Conservation (phyloP, 306 rosid species). For the Quercus mongolica region DNA sequence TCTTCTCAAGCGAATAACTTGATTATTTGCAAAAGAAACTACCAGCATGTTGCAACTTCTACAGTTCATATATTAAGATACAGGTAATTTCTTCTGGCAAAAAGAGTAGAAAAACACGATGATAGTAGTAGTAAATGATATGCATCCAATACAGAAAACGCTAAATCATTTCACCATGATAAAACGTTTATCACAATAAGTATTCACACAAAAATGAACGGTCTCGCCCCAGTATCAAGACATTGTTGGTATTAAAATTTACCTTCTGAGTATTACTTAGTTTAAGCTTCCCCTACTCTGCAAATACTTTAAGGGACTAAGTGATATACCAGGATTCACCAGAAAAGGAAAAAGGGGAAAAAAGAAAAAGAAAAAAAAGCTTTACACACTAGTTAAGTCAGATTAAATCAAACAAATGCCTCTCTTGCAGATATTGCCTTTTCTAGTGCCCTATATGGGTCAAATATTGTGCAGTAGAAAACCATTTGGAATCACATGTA, state of each 20-base stretch:
- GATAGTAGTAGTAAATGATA: not conserved
- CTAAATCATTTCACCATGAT: not conserved
- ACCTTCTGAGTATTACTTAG: constrained; percentile 12
- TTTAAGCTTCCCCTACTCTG: constrained; percentile 36
- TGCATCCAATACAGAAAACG: not conserved
- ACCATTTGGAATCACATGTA: not conserved
- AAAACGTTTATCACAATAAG: not conserved
- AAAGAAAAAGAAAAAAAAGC: not conserved
- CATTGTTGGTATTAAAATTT: constrained; percentile 19
- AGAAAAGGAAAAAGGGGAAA: constrained; percentile 9
- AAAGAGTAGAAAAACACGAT: not conserved
- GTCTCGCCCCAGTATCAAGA: constrained; percentile 18
- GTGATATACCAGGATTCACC: constrained; percentile 4
- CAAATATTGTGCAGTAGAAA: not conserved
- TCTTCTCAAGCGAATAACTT: too few species aligned
- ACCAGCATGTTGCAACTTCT: not conserved
- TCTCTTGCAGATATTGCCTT: not conserved
- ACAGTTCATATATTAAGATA: not conserved
- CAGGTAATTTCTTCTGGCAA: not conserved
- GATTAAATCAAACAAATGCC: constrained; percentile 25
- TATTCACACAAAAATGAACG: constrained; percentile 2
- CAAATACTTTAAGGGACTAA: constrained; percentile 29
- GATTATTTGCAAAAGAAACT: not conserved
- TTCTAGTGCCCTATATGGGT: not conserved
- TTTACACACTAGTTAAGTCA: constrained; percentile 26